Percentiles rank a stretch among this genome's conserved stretches.
Conservation (phyloP, 2,329 filamentous ascomycete genomes). For the Microdochium trichocladiopsis region DNA sequence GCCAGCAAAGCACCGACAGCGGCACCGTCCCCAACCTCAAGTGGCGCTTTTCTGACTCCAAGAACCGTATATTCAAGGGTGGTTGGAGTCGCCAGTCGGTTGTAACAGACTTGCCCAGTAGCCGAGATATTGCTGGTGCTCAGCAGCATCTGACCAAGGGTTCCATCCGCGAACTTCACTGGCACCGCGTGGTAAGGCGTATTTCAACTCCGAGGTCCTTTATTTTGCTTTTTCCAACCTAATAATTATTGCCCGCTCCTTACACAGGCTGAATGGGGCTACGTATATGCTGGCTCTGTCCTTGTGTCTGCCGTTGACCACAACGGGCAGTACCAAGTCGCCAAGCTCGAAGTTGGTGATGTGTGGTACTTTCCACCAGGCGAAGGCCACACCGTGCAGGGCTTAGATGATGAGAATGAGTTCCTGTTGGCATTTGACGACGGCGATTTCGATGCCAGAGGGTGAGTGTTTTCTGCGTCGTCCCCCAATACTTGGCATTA, state of each 20-base stretch:
- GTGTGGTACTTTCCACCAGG: conserved; percentile 67
- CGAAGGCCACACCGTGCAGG: conserved; percentile 55
- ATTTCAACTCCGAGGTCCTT: not conserved
- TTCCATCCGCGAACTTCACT: conserved; percentile 58
- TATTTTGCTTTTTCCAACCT: not conserved
- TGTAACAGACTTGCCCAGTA: conserved; percentile 57
- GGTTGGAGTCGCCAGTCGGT: conserved; percentile 63
- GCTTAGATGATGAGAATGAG: conserved; percentile 59
- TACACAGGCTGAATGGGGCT: conserved; percentile 57
- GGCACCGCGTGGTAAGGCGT: conserved; percentile 53
- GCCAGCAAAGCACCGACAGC: conserved; percentile 52
- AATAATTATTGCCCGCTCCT: conserved; percentile 1
- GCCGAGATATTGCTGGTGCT: conserved; percentile 59
- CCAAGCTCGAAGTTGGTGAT: conserved; percentile 52
- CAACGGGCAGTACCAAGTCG: conserved; percentile 46
- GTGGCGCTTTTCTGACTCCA: conserved; percentile 63
- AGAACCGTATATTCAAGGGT: conserved; percentile 52
- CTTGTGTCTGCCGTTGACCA: conserved; percentile 56
- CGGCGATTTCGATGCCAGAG: conserved; percentile 56
- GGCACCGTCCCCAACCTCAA: conserved; percentile 61
- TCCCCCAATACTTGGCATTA: no score
- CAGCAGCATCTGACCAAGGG: conserved; percentile 64
- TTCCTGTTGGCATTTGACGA: conserved; percentile 62
- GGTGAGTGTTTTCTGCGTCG: conserved; percentile 29
- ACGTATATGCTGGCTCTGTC: conserved; percentile 49